phyloP scores from a whole-genome alignment of 768 basidiomycete species.

The Leccinellum luteum region DNA sequence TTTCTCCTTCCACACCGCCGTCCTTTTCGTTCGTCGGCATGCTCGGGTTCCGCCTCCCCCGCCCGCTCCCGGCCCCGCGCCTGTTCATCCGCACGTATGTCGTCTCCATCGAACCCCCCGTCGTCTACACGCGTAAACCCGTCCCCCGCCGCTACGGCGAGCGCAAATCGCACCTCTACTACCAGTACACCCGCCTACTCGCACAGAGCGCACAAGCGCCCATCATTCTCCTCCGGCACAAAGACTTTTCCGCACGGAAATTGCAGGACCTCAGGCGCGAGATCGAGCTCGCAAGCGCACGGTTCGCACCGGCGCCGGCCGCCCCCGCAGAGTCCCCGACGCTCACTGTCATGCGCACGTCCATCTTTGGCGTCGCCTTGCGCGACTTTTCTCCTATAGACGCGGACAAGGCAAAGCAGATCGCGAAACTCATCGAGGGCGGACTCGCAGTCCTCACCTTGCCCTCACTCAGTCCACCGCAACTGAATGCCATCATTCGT shows the following conservation, averaged over 20 bases:
- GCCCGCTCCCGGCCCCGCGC: background rate
- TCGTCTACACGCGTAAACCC: conserved; percentile 50
- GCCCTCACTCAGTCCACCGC: conserved; percentile 69
- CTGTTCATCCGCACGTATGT: conserved; percentile 44
- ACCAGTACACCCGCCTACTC: conserved; percentile 75
- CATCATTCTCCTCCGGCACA: conserved; percentile 76
- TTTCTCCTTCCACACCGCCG: background rate
- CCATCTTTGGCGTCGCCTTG: conserved; percentile 76
- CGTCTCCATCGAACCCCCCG: conserved; percentile 53
- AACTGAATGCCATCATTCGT: conserved; percentile 63
- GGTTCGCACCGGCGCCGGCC: conserved; percentile 30
- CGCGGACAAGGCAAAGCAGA: conserved; percentile 42
- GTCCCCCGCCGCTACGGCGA: conserved; percentile 68
- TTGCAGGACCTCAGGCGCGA: conserved; percentile 68
- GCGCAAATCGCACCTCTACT: conserved; percentile 79
- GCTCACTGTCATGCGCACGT: conserved; percentile 71
- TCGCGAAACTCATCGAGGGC: conserved; percentile 58
- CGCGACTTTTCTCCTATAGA: conserved; percentile 58
- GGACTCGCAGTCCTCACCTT: conserved; percentile 64
- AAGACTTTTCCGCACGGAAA: conserved; percentile 67
- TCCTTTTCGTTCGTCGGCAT: conserved; percentile 3
- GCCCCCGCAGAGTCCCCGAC: conserved; percentile 40
- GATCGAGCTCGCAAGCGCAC: conserved; percentile 55
- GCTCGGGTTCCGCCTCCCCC: conserved; percentile 8
- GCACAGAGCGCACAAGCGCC: conserved; percentile 53